These are phyloP conservation scores for Raffaelea deltoideospora DNA, from an alignment of 2,329 filamentous ascomycete species.

Conservation along the genomic window DNA sequence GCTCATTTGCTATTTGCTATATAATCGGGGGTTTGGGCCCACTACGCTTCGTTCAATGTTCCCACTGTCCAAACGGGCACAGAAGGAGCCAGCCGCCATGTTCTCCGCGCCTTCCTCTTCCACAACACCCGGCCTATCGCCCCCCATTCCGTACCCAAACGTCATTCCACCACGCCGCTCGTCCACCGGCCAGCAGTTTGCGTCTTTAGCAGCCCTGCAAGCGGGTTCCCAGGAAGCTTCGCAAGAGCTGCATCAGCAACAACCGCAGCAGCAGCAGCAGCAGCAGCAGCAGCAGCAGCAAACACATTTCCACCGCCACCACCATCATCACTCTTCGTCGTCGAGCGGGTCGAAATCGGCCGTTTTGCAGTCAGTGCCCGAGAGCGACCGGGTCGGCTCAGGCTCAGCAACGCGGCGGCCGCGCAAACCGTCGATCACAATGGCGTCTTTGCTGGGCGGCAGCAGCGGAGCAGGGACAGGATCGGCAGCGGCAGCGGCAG, in stretches of 20 bases:
- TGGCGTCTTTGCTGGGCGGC: conserved; percentile 4
- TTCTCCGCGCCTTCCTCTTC: conserved; percentile 7
- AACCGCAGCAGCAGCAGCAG: neutral
- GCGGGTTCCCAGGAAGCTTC: too few species aligned
- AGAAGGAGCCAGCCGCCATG: conserved; percentile 10
- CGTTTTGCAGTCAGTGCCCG: conserved; percentile 38
- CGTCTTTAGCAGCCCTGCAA: conserved; percentile 1
- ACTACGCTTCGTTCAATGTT: too few species aligned
- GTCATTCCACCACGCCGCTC: conserved; percentile 61
- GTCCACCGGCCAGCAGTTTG: conserved; percentile 34
- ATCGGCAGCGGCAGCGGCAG: neutral
- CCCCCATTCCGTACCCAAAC: conserved; percentile 38
- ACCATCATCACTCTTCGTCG: conserved; percentile 1
- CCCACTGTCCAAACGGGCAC: conserved; percentile 6
- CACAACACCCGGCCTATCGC: neutral
- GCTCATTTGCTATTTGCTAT: too few species aligned
- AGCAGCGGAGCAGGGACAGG: neutral
- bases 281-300: neutral
- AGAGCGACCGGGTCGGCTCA: conserved; percentile 42
- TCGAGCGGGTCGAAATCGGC: conserved; percentile 10
- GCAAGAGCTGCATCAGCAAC: conserved; percentile 1
- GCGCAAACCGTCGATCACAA: conserved; percentile 15
- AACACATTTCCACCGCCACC: neutral
- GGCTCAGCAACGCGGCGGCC: conserved; percentile 11
- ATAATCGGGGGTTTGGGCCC: too few species aligned